Percentiles rank a stretch among this genome's conserved stretches.
phyloP scores from a whole-genome alignment of 345 rosid genomes.

The Atalantia buxifolia region DNA sequence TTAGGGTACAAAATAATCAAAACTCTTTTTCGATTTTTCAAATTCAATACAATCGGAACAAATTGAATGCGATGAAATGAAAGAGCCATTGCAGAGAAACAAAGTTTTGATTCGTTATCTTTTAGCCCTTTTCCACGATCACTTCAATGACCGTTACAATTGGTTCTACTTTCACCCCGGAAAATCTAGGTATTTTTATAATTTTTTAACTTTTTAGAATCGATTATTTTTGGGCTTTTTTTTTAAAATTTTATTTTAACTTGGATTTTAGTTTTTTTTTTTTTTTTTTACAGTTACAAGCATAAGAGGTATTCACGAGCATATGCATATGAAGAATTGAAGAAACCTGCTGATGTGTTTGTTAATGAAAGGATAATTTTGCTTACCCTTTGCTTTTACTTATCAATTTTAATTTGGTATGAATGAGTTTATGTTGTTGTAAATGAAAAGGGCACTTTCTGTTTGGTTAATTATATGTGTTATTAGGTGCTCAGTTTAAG shows the following conservation, averaged over 20 bases:
- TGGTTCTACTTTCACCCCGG: constrained; percentile 59
- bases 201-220: not conserved
- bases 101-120: constrained; percentile 73
- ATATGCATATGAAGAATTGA: constrained; percentile 41
- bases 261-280: not conserved
- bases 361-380: constrained; percentile 68
- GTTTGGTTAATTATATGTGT: not conserved
- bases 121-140: constrained; percentile 52
- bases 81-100: constrained; percentile 44
- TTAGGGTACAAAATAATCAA: not conserved
- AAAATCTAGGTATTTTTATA: constrained; percentile 36
- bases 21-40: not conserved
- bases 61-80: constrained; percentile 22
- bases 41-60: not conserved
- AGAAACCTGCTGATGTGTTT: constrained; percentile 59
- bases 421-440: too few relatives aligned
- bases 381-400: not conserved
- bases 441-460: not conserved
- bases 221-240: not conserved
- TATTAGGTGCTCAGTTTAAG: constrained; percentile 58
- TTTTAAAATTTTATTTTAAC: not conserved
- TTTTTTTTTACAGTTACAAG: constrained; percentile 37
- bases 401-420: not conserved
- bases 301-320: constrained; percentile 57
- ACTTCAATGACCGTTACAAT: constrained; percentile 49